Evolutionary conservation across 768 basidiomycete genomes (phyloP).

Genomic region (Sarcomyxa edulis): DNA sequence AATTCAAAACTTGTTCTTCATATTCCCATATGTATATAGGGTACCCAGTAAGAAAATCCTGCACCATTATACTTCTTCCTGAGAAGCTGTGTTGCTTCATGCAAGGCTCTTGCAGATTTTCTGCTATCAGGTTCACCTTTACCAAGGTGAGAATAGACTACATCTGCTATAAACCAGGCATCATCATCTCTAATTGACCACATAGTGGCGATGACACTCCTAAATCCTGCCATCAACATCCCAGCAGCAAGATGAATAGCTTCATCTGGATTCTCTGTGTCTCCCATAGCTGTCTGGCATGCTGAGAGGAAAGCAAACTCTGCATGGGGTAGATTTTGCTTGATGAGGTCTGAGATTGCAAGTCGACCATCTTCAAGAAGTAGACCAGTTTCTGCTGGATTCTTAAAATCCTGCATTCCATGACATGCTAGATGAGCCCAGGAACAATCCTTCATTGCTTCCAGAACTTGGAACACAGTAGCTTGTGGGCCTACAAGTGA

Average conservation of each 20-base stretch:
- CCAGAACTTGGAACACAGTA: constrained; percentile 9
- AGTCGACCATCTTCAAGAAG: constrained; percentile 15
- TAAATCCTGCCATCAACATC: constrained; percentile 28
- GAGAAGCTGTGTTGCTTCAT: no score
- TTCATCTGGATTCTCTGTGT: constrained; percentile 17
- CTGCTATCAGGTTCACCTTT: background rate
- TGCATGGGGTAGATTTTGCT: constrained; percentile 15
- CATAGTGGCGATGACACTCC: constrained; percentile 35
- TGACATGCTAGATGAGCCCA: constrained; percentile 36
- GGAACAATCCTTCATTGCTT: constrained; percentile 5
- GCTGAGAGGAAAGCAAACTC: constrained; percentile 40
- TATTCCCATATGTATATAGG: no score
- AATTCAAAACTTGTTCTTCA: no score
- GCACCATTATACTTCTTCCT: no score
- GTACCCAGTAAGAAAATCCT: no score
- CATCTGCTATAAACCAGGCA: constrained; percentile 24
- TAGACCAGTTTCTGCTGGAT: constrained; percentile 19
- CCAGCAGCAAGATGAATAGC: constrained; percentile 35
- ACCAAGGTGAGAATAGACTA: constrained; percentile 19
- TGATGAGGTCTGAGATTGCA: constrained; percentile 17
- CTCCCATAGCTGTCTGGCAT: constrained; percentile 30
- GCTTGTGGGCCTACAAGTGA: constrained; percentile 7
- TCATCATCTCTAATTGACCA: constrained; percentile 34
- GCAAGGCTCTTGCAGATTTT: background rate
- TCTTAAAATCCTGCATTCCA: constrained; percentile 21